These are phyloP conservation scores for Nakataea oryzae DNA, from an alignment of 2,329 filamentous ascomycete genomes.

Conservation along the genomic window DNA sequence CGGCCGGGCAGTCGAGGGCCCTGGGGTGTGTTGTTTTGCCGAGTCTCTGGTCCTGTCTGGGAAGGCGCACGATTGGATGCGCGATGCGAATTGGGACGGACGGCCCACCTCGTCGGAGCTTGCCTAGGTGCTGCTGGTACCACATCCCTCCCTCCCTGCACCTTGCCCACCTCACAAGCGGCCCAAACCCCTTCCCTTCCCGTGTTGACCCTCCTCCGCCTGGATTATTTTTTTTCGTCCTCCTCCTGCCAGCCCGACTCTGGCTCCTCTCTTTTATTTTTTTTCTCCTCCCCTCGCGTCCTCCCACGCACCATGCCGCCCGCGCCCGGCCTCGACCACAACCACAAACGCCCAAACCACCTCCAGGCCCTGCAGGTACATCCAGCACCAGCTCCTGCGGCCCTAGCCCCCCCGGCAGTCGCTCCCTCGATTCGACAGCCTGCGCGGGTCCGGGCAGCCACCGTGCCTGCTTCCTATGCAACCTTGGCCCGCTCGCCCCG, in stretches of 20 bases:
- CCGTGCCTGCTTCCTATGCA: background rate
- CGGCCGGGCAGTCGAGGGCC: conserved; percentile 22
- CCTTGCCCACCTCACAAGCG: conserved; percentile 4
- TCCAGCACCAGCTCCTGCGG: background rate
- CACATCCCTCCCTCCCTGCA: conserved; percentile 4
- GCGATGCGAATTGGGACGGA: conserved; percentile 2
- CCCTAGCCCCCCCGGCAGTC: background rate
- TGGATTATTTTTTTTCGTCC: background rate
- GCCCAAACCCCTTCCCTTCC: conserved; percentile 5
- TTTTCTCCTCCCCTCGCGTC: background rate
- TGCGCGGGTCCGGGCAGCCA: background rate
- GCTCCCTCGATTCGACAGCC: background rate
- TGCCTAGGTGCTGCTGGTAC: background rate
- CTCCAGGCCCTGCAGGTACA: background rate
- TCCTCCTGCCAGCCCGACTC: background rate
- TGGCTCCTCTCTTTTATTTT: background rate
- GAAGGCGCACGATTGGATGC: background rate
- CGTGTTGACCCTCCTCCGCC: background rate
- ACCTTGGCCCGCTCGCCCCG: background rate
- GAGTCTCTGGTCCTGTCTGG: background rate
- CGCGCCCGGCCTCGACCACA: background rate
- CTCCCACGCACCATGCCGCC: background rate
- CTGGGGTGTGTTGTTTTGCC: conserved; percentile 14
- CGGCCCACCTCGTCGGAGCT: conserved; percentile 4
- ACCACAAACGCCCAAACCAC: background rate